Conservation (phyloP, 139 green algal species). For the Chlorella sp. region DNA sequence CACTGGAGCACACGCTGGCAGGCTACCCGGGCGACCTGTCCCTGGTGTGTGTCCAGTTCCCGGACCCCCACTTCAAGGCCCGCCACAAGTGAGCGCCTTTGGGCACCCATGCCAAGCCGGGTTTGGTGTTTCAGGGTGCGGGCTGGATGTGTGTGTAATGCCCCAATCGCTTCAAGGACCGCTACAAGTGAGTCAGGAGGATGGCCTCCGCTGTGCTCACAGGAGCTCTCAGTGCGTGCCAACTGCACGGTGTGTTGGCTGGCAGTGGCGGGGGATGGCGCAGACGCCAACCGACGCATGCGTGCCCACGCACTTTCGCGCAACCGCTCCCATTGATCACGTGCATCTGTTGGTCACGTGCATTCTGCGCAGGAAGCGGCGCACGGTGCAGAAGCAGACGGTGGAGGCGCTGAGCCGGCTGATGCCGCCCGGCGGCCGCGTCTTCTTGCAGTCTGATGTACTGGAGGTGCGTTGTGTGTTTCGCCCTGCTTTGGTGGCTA, state of each 20-base stretch:
- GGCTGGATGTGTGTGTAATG: constrained; percentile 74
- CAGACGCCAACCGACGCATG: too few relatives aligned
- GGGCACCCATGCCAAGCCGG: too few relatives aligned
- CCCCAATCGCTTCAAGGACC: constrained; percentile 91
- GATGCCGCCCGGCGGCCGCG: constrained; percentile 39
- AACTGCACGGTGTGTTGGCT: too few relatives aligned
- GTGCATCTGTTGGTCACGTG: too few relatives aligned
- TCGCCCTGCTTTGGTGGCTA: too few relatives aligned
- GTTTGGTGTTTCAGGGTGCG: too few relatives aligned
- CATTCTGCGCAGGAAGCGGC: constrained; percentile 74
- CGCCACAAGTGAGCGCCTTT: constrained; percentile 51
- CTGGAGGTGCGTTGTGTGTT: constrained; percentile 39
- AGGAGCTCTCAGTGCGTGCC: too few relatives aligned
- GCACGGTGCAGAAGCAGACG: constrained; percentile 80
- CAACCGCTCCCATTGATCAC: too few relatives aligned
- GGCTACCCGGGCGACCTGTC: constrained; percentile 74
- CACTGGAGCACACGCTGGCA: constrained; percentile 61
- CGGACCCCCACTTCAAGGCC: constrained; percentile 93
- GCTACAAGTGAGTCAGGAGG: constrained; percentile 50
- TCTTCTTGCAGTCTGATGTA: constrained; percentile 88
- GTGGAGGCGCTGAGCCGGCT: constrained; percentile 43
- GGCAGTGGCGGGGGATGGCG: too few relatives aligned
- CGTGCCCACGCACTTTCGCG: too few relatives aligned
- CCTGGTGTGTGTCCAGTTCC: constrained; percentile 79
- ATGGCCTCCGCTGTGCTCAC: too few relatives aligned